These are phyloP conservation scores for Metarhizium album DNA, from an alignment of 2,329 filamentous ascomycete genomes.

Conservation along the genomic window DNA sequence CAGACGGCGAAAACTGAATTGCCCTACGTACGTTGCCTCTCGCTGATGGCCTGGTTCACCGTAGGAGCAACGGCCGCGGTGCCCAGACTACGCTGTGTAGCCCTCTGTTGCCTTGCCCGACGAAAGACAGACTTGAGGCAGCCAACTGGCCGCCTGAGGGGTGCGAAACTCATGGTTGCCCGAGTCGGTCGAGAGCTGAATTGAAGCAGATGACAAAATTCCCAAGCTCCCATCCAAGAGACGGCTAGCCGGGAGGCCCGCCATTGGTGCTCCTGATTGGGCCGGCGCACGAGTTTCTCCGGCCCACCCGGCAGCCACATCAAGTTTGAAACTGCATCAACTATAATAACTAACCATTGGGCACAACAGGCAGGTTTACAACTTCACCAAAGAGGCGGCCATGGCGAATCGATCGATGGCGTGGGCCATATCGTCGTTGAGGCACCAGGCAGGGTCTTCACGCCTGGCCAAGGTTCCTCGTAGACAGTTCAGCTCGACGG, in stretches of 20 bases:
- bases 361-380: neutral
- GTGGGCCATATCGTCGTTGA: slow-evolving; percentile 16
- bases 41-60: slow-evolving; percentile 18
- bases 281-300: slow-evolving; percentile 20
- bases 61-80: slow-evolving; percentile 20
- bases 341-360: slow-evolving; percentile 8
- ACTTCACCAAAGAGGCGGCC: neutral
- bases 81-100: slow-evolving; percentile 35
- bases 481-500: slow-evolving; percentile 21
- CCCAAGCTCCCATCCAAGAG: neutral
- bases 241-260: neutral
- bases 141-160: slow-evolving; percentile 55
- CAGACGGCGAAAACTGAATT: neutral
- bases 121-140: slow-evolving; percentile 57
- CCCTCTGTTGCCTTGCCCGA: slow-evolving; percentile 40
- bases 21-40: slow-evolving; percentile 28
- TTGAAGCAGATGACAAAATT: neutral
- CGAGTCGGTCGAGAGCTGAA: neutral
- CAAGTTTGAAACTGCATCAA: neutral
- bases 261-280: slow-evolving; percentile 26
- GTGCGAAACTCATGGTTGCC: slow-evolving; percentile 47
- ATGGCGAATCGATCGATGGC: slow-evolving; percentile 15
- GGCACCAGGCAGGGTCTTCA: slow-evolving; percentile 4
- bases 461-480: neutral
- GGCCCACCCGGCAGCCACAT: slow-evolving; percentile 11